phyloP scores from a whole-genome alignment of 1,284 basidiomycete species.

The Retiboletus flavoniger region DNA sequence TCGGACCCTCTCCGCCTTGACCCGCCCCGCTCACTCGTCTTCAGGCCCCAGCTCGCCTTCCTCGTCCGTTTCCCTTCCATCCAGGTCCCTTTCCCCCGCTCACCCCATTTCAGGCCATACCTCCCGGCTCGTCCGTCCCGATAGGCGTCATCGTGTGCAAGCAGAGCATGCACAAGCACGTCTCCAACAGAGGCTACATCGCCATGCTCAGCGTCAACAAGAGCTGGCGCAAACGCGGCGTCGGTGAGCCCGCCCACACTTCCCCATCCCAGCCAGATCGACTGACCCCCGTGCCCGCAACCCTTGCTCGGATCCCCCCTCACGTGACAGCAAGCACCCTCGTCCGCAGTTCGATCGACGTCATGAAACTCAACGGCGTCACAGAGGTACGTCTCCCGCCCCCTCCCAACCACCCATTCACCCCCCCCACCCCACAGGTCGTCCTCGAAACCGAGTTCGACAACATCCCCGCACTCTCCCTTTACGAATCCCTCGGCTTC shows the following conservation, averaged over 20 bases:
- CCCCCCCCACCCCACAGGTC: constrained; percentile 51
- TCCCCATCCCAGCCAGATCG: neutral
- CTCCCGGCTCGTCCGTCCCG: constrained; percentile 54
- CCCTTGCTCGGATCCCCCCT: neutral
- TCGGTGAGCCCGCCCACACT: constrained; percentile 59
- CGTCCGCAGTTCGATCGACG: constrained; percentile 64
- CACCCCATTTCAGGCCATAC: constrained; percentile 32
- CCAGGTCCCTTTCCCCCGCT: neutral
- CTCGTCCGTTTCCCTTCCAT: constrained; percentile 54
- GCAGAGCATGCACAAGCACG: constrained; percentile 80
- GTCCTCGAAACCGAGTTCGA: constrained; percentile 97
- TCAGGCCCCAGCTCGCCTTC: constrained; percentile 91
- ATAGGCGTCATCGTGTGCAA: constrained; percentile 96
- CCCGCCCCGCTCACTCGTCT: constrained; percentile 6
- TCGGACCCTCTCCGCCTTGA: neutral
- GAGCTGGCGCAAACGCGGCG: constrained; percentile 81
- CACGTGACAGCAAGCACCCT: constrained; percentile 27
- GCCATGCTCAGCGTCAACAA: constrained; percentile 93
- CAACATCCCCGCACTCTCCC: constrained; percentile 80
- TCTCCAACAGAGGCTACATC: constrained; percentile 88
- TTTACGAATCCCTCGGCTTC: constrained; percentile 93
- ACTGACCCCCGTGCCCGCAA: constrained; percentile 1
- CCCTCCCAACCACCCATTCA: neutral
- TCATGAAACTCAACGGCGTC: constrained; percentile 78
- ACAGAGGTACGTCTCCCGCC: constrained; percentile 62